Evolutionary conservation across 2,329 filamentous ascomycete genomes (phyloP), one percentile per base, ranked within the genome.

Genomic region (Phialophora verrucosa): DNA sequence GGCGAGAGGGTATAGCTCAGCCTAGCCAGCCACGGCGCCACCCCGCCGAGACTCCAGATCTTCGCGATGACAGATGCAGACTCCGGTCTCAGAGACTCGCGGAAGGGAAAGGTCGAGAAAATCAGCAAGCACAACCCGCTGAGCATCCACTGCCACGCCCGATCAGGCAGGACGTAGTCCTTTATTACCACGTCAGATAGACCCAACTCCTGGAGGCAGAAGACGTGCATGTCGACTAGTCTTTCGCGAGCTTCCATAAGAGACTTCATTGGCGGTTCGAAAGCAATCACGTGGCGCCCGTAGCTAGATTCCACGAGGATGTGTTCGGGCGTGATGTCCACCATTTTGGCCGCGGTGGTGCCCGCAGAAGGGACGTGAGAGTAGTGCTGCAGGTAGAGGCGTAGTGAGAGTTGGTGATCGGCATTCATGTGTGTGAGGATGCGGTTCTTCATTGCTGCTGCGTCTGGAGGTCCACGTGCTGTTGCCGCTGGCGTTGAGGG

Each of bases 341-440:
- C 81, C 70, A 97, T 82, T 47, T 81, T 78, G 23, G 91, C 87
- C 23, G 82, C 80, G 32, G 12, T 32, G 35, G 66, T 68, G 14
- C 64, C 58, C 47, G 66, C 77, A 7, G 83, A 74, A 17, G 88
- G 84, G 53, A 91, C 81, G 17, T 82, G 77, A 75, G 81, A 83
- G 81, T 88, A 92, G 77, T 92, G 86, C 70, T 88, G 88, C n/a
- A 96, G 86, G 78, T 93, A 96, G 75, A 90, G 85, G 64, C 85
- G 81, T 58, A 97, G 87, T 65, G 92, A 91, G 72, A 87, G 84
- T 59, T 84, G 81, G 80, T 97, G 94, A 78, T 94, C 90, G 51
- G 82, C 82, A 80, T 97, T 97, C 91, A 97, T 95, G 82, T 97
- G 93, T 38, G 83, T 83, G 75, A 94, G 86, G 77, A 92, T 89